Conservation (phyloP, 2,329 filamentous ascomycete genomes). For the Fusarium poae region DNA sequence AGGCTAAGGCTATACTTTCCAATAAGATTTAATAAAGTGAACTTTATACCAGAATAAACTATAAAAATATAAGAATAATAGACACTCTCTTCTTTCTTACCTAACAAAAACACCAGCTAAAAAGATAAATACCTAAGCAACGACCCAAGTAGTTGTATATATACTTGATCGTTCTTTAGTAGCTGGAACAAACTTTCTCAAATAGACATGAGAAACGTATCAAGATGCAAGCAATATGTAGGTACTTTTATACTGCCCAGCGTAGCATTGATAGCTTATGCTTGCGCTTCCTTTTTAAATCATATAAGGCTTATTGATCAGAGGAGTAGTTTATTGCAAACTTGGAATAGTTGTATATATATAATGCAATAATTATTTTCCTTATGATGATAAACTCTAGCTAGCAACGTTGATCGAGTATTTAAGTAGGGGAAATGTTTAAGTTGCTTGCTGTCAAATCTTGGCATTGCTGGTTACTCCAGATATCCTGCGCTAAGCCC, state of each 20-base stretch:
- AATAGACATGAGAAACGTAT: background rate
- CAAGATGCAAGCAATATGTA: background rate
- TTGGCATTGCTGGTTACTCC: slow-evolving; percentile 15
- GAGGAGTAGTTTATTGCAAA: no score
- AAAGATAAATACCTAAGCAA: no score
- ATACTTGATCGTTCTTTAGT: background rate
- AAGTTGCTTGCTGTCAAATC: background rate
- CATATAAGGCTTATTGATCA: background rate
- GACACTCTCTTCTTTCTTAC: no score
- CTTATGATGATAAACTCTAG: background rate
- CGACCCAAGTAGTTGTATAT: no score
- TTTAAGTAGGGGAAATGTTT: background rate
- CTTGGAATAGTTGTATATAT: background rate
- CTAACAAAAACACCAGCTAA: no score
- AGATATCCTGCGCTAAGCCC: slow-evolving; percentile 48
- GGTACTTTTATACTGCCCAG: background rate
- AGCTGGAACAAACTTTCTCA: background rate
- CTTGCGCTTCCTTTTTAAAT: background rate
- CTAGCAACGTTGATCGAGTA: background rate
- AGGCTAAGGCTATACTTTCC: no score
- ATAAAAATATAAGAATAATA: no score
- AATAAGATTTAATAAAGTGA: no score
- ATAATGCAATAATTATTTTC: no score
- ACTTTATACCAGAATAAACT: no score
- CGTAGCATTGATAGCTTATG: background rate